Base-by-base conservation (phyloP, 805 yeast species). In the Sungouiozyma ichnusensis region DNA sequence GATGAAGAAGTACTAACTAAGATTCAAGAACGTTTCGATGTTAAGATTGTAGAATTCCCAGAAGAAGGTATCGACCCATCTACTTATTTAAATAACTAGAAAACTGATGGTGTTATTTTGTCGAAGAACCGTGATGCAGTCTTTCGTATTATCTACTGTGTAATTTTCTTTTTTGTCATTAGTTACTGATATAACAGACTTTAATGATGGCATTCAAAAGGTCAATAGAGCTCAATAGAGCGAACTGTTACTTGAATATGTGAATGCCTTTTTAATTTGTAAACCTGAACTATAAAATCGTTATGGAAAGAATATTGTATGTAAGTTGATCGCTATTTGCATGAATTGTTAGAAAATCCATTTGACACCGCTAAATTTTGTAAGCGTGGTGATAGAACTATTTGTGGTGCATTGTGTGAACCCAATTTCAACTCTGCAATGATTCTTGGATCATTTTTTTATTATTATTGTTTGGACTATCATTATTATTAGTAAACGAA, bases 21-120 rank as follows among this genome's bases (percentile, higher is more conserved):
- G 69, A 92, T 92, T 63, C 98, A 92, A 73, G 94, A 85, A 55
- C 81, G 97, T 71, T 92, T 92, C 68, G 97, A 90, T 65, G 97
- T 92, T 54, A 85, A 88, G 71, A 80, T 90, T 60, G 73, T 87
- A 47, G 94, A 85, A 58, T 88, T 85, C 80, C 97, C 98, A 48
- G 97, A 82, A 61, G 97, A 85, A 64, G 97, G 97, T 67, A 86
- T 90, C 58, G 98, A 92, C 65, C 88, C 97, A 55, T 80, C 95
- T 43, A 87, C 97, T 56, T 90, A 90, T 72, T 88, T 92, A 95
- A 90, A 90, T 79, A 83, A 94, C 54, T 87, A 71, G 62, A 35
- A 29, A 13, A 31, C 17, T 37, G n/a, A n/a, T n/a, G n/a, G n/a
- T n/a, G n/a, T n/a, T n/a, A n/a, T n/a, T n/a, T n/a, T n/a, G n/a